These are phyloP conservation scores for Caloboletus firmus DNA, from an alignment of 1,284 basidiomycete genomes.

Conservation along the genomic window DNA sequence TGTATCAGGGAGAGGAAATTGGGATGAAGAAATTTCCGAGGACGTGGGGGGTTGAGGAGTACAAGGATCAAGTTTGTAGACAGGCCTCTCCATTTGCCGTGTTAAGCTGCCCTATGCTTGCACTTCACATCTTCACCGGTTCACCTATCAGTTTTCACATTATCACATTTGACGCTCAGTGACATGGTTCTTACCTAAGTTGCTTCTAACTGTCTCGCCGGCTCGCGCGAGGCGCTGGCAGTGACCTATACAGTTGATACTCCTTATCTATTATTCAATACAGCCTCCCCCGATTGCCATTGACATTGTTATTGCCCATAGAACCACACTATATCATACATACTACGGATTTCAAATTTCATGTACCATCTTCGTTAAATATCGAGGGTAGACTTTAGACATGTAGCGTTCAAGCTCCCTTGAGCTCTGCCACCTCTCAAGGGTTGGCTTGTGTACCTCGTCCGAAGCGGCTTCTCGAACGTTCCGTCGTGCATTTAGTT, in stretches of 20 bases:
- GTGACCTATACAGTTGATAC: neutral
- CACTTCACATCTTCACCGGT: too few species aligned
- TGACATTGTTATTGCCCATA: neutral
- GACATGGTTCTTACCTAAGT: too few species aligned
- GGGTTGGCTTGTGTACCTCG: neutral
- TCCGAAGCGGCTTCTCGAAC: neutral
- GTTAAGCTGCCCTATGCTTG: too few species aligned
- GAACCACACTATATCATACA: neutral
- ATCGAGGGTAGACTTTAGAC: neutral
- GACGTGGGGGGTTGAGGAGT: slow-evolving; percentile 67
- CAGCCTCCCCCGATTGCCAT: neutral
- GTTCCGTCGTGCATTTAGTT: neutral
- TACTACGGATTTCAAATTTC: too few species aligned
- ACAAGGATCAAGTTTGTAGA: too few species aligned
- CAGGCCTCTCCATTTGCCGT: too few species aligned
- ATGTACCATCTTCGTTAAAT: too few species aligned
- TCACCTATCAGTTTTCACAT: too few species aligned
- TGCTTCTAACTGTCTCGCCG: too few species aligned
- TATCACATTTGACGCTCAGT: too few species aligned
- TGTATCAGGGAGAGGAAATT: slow-evolving; percentile 77
- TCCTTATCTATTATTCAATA: neutral
- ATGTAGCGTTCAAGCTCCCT: neutral
- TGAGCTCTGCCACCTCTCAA: neutral
- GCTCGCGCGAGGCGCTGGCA: too few species aligned
- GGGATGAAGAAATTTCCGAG: slow-evolving; percentile 68